phyloP scores from a whole-genome alignment of 441 rosid species.

The Isatis lusitanica region DNA sequence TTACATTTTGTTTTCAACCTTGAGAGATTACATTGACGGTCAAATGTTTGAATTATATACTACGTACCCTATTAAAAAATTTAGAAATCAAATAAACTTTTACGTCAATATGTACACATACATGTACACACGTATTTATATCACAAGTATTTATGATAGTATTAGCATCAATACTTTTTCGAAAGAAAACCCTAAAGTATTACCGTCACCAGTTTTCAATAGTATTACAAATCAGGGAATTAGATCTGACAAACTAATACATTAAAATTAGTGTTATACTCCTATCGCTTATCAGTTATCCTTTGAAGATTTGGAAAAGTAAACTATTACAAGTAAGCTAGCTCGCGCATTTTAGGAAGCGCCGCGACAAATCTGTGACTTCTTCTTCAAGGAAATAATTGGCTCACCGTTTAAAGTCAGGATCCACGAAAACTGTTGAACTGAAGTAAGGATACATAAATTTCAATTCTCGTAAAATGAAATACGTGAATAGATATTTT shows the following conservation, averaged over 20 bases:
- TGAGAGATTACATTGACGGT: constrained; percentile 6
- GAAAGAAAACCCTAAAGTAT: not conserved
- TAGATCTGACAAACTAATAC: not conserved
- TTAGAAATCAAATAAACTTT: not conserved
- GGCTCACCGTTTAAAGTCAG: not conserved
- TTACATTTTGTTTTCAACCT: constrained; percentile 2
- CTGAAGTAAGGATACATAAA: not conserved
- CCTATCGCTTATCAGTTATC: not conserved
- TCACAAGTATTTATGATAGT: not conserved
- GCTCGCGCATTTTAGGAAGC: not conserved
- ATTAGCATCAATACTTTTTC: not conserved
- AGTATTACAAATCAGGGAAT: not conserved
- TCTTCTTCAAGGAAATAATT: not conserved
- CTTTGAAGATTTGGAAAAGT: not conserved
- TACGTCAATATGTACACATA: not conserved
- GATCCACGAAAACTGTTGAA: not conserved
- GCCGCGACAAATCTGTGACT: constrained; percentile 6
- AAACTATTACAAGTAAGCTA: not conserved
- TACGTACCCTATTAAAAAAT: not conserved
- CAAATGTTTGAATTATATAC: constrained; percentile 3
- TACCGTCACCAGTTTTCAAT: not conserved
- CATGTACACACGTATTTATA: not conserved
- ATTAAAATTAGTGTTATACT: not conserved
- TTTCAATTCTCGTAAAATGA: constrained; percentile 5
- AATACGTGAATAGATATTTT: not conserved